Base-by-base conservation (phyloP, 805 yeast species). In the Sugiyamaella qingdaonensis region DNA sequence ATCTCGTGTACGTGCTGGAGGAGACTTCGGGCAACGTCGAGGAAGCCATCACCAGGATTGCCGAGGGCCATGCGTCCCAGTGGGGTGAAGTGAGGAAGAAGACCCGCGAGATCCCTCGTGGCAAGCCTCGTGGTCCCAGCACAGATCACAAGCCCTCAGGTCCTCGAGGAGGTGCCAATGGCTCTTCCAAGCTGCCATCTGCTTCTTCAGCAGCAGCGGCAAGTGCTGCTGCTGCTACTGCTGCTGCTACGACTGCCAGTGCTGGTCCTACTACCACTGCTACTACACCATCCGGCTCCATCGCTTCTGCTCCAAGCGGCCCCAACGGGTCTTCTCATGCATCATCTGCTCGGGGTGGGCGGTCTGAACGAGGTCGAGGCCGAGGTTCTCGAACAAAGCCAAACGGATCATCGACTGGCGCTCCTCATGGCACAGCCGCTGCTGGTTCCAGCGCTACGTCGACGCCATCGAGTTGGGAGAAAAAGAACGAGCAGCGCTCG, bases 51-150 rank as follows among this genome's bases (percentile, higher is more conserved):
- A 91, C 86, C 65, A 84, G 89, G 69, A 91, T 94, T 70, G 84
- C 95, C 53, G 87, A 89, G 57, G 96, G 96, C 60, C 86, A 86
- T 64, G 95, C 88, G 36, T 78, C 86, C 61, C 88, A 86, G 71
- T 92, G 98, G 97, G 97, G 89, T 67, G 94, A 91, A 62, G 96
- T 88, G 58, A 84, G 84, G 70, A 86, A 72, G 72, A 67, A 59
- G 66, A 61, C 63, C 48, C 49, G 57, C 43, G 61, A 54, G 53
- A 48, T 46, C 46, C 36, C 51, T 19, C 42, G 54, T 52, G 50
- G 48, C 44, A 53, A 57, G 45, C 52, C 60, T 45, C 51, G 57
- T 52, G 62, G 56, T 35, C 59, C 61, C 32, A 53, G 50, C 36
- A 51, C 57, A 10, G 37, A 34, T 14, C 37, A 59, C 44, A 50